Base-by-base conservation (phyloP, 257 asterid genomes). In the Euphrasia confusa region DNA sequence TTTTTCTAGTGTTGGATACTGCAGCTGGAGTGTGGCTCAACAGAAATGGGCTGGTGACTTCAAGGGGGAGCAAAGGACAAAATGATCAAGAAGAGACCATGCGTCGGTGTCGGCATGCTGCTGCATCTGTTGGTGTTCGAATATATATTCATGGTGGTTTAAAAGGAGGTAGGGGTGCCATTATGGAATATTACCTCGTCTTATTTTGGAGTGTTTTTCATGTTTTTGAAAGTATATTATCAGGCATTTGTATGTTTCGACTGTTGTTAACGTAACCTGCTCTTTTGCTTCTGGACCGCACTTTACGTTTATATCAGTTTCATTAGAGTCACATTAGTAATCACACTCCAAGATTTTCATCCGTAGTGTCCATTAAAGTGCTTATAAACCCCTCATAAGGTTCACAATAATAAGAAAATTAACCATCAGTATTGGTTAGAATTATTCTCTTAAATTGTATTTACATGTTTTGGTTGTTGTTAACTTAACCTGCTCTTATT, bases 21-120 rank as follows among this genome's bases (percentile, higher is more conserved):
- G 96, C 99, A 54, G 99, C 95, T 60, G 99, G 99, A 72, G 99
- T 93, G 76, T 93, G 99, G 99, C 83, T 90, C 24, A 97, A 93
- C 71, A 84, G 80, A 70, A 79, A 89, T 39, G 99, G 97, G 63
- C 69, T 87, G 71, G 99, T 89, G 77, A 87, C 97, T 57, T 57
- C 97, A 69, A 76, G 86, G 68, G 77, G 80, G 69, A 80, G 72
- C 77, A 89, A 87, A 78, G 86, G 79, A 58, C 81, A 75, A 28
- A 60, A 67, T 26, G 96, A 87, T 14, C 74, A 66, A 21, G 96
- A 89, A 65, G 96, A 89, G 78, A 67, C 84, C 40, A 85, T 89
- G 97, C 89, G 94, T 63, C 86, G 99, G 58, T 90, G 97, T 73
- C 96, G 99, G 68, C 99, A 93, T 70, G 99, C 97, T 21, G 96